Conservation (phyloP, 345 rosid genomes). For the Linum tenue region DNA sequence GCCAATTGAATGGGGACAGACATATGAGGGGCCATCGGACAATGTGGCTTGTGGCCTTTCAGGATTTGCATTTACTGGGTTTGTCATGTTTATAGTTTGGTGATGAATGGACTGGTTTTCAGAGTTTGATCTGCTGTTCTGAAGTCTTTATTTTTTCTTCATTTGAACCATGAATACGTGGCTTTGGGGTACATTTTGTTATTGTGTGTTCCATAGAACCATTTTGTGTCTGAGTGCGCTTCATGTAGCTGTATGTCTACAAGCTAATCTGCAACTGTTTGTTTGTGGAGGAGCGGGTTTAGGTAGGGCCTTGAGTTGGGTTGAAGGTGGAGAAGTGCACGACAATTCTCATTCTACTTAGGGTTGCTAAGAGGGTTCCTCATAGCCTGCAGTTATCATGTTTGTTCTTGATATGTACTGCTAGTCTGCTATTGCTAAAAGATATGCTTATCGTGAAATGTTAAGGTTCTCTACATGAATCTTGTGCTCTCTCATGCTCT, state of each 20-base stretch:
- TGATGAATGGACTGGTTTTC: not conserved
- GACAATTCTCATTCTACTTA: conserved; percentile 16
- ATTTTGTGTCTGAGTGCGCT: conserved; percentile 19
- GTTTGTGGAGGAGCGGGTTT: conserved; percentile 19
- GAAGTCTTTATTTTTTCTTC: not conserved
- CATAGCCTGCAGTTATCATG: not conserved
- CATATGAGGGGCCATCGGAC: not conserved
- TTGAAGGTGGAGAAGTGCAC: conserved; percentile 14
- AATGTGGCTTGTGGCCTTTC: not conserved
- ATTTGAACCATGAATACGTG: not conserved
- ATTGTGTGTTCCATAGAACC: conserved; percentile 22
- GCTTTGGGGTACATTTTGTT: too few relatives aligned
- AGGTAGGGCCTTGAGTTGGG: conserved; percentile 19
- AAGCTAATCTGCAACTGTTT: conserved; percentile 32
- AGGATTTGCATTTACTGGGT: not conserved
- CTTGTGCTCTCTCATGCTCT: too few relatives aligned
- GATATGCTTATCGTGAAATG: too few relatives aligned
- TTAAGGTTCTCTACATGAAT: too few relatives aligned
- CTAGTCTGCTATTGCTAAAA: not conserved
- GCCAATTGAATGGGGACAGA: conserved; percentile 10
- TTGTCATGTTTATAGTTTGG: conserved; percentile 1
- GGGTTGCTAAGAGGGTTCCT: conserved; percentile 20
- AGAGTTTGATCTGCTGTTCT: not conserved
- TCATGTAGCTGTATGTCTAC: conserved; percentile 30
- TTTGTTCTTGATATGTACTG: not conserved